Conservation (phyloP, 2,329 filamentous ascomycete species). For the Thermoascus crustaceus region DNA sequence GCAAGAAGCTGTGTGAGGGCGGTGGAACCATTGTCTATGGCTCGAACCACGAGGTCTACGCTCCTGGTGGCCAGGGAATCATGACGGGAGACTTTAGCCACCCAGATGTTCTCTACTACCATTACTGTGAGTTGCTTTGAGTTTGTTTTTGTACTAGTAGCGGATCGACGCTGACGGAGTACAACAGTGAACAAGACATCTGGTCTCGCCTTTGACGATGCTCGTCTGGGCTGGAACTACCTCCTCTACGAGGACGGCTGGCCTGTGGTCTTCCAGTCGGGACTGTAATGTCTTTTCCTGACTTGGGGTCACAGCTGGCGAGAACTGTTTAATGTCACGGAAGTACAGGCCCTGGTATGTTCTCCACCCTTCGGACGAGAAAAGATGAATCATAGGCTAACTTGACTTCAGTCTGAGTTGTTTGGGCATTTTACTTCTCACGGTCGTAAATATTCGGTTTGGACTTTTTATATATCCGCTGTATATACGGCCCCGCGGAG, state of each 20-base stretch:
- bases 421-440: too few relatives aligned
- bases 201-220: conserved; percentile 23
- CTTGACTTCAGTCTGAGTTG: too few relatives aligned
- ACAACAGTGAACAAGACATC: conserved; percentile 24
- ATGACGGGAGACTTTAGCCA: conserved; percentile 16
- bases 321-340: too few relatives aligned
- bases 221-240: conserved; percentile 30
- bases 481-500: too few relatives aligned
- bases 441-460: too few relatives aligned
- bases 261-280: conserved; percentile 20
- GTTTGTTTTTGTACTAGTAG: background rate
- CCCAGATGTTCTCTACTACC: conserved; percentile 32
- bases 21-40: conserved; percentile 30
- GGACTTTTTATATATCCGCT: too few relatives aligned
- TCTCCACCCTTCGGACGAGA: too few relatives aligned
- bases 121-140: conserved; percentile 23
- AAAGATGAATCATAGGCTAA: too few relatives aligned
- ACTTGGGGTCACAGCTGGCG: too few relatives aligned
- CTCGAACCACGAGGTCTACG: conserved; percentile 32
- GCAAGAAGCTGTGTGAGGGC: conserved; percentile 18
- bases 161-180: background rate
- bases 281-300: too few relatives aligned
- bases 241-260: conserved; percentile 31
- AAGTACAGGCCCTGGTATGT: too few relatives aligned
- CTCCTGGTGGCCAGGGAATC: conserved; percentile 31